Conservation (phyloP, 202 grass and related monocot species). For the Musa balbisiana region DNA sequence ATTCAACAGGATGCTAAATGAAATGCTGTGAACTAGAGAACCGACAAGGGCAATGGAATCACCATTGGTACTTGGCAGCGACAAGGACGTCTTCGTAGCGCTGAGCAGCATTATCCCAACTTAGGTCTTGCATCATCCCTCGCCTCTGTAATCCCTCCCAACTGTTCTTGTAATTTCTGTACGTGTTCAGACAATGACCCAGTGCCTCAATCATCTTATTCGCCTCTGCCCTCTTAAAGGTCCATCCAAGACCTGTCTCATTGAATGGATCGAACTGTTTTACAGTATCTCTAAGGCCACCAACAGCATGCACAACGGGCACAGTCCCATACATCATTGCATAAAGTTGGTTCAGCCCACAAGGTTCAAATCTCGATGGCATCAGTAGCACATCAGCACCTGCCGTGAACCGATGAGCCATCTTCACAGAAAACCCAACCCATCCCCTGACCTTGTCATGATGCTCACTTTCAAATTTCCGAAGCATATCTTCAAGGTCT, state of each 20-base stretch:
- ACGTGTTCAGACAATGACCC: not conserved
- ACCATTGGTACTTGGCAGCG: conserved; percentile 13
- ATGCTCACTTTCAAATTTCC: not conserved
- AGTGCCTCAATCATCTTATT: conserved; percentile 1
- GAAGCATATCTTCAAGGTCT: conserved; percentile 7
- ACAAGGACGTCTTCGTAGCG: conserved; percentile 5
- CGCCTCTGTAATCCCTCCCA: conserved; percentile 12
- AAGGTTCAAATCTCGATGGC: conserved; percentile 13
- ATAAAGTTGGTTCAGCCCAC: conserved; percentile 7
- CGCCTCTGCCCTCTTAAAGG: not conserved
- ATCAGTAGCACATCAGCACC: conserved; percentile 10
- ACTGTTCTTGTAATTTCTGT: not conserved
- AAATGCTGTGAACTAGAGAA: not conserved
- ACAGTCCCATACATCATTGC: conserved; percentile 13
- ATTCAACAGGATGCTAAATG: not conserved
- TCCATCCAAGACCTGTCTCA: conserved; percentile 7
- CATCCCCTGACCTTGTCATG: not conserved
- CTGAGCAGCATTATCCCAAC: conserved; percentile 13
- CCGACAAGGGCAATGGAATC: not conserved
- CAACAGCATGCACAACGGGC: conserved; percentile 6
- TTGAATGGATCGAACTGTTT: conserved; percentile 9
- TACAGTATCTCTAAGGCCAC: conserved; percentile 8
- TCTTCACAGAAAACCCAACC: conserved; percentile 15
- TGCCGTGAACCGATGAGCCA: conserved; percentile 13
- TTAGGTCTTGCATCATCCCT: conserved; percentile 13